Evolutionary conservation across 2,329 filamentous ascomycete species (phyloP), one percentile per base, ranked within the genome.

Genomic region (Neonectria sp.): DNA sequence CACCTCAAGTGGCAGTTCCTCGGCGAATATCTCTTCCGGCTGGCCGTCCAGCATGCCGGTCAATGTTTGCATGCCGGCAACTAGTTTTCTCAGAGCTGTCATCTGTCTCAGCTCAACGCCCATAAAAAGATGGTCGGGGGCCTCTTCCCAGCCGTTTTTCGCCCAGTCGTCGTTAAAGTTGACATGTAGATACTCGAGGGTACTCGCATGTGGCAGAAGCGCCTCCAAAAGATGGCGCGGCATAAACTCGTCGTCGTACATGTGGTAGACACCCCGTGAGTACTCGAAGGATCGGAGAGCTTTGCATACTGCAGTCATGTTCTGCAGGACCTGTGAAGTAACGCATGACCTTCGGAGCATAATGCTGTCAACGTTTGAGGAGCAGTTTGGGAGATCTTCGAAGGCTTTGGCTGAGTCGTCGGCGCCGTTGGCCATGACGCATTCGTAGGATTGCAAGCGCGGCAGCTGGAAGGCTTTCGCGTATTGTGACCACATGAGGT

Each of bases 181-280:
- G 9, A 60, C 17, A 31, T 69, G 58, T 3, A 71, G 63, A 21
- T 60, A 60, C 35, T 69, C 63, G 13, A 69, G 60, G 0, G 63
- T 65, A 8, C 35, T 33, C 6, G 64, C 46, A 27, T 63, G 63
- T 0, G 63, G 60, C 13, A 67, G 45, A 4, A 69, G 40, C 11
- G 49, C 53, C 4, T 69, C 55, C 12, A 69, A 8, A 2, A 70
- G 17, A 17, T 67, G 56, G 17, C 60, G 27, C 12, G 60, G 60
- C 65, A 53, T 53, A 45, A 67, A 43, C 7, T 67, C 51, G 6
- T 17, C 1, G 8, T 60, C 55, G 33, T 48, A 56, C 33, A 67
- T 57, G n/a, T 57, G 51, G 9, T 53, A 37, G 6, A 31, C 3
- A 33, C 45, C 29, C 2, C 52, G 49, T 6, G 35, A 25, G n/a